Percentiles rank a stretch among this genome's conserved stretches.
Evolutionary conservation across 257 asterid species (phyloP).

Genomic region (Apocynum venetum): DNA sequence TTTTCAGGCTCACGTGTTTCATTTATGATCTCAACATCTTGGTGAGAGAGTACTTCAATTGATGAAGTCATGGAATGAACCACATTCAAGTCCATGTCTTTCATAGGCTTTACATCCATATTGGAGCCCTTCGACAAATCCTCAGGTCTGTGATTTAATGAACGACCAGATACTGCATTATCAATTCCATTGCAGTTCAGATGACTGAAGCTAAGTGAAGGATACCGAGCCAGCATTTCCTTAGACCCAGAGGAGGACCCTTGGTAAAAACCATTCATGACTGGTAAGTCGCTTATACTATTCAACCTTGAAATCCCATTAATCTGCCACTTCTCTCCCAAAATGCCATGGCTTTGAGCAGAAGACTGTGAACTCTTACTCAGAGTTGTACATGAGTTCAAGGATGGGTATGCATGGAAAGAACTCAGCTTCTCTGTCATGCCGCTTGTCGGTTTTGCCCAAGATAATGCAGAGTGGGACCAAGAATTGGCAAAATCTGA

Average conservation of each 20-base stretch:
- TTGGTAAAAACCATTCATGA: slow-evolving; percentile 43
- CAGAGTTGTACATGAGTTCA: slow-evolving; percentile 38
- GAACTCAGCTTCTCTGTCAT: slow-evolving; percentile 46
- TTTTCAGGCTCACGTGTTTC: slow-evolving; percentile 36
- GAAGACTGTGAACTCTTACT: slow-evolving; percentile 33
- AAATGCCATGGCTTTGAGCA: slow-evolving; percentile 35
- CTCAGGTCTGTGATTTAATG: slow-evolving; percentile 31
- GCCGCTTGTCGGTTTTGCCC: slow-evolving; percentile 56
- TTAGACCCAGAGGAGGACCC: slow-evolving; percentile 62
- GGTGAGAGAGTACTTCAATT: slow-evolving; percentile 31
- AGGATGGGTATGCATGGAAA: slow-evolving; percentile 35
- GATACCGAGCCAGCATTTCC: slow-evolving; percentile 32
- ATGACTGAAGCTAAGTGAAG: slow-evolving; percentile 32
- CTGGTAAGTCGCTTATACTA: slow-evolving; percentile 22
- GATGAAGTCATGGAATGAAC: slow-evolving; percentile 37
- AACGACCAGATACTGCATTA: slow-evolving; percentile 28
- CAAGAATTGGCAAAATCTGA: slow-evolving; percentile 39
- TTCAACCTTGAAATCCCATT: slow-evolving; percentile 32
- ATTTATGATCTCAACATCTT: slow-evolving; percentile 40
- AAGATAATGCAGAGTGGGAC: slow-evolving; percentile 50
- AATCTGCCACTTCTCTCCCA: slow-evolving; percentile 51
- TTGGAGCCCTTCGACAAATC: slow-evolving; percentile 27
- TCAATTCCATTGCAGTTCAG: slow-evolving; percentile 33
- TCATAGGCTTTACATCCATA: slow-evolving; percentile 35
- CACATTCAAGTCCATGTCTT: slow-evolving; percentile 69